Evolutionary conservation across 176 grass and related monocot genomes (phyloP), one percentile per base, ranked within the genome.

Genomic region (Bromus sterilis): DNA sequence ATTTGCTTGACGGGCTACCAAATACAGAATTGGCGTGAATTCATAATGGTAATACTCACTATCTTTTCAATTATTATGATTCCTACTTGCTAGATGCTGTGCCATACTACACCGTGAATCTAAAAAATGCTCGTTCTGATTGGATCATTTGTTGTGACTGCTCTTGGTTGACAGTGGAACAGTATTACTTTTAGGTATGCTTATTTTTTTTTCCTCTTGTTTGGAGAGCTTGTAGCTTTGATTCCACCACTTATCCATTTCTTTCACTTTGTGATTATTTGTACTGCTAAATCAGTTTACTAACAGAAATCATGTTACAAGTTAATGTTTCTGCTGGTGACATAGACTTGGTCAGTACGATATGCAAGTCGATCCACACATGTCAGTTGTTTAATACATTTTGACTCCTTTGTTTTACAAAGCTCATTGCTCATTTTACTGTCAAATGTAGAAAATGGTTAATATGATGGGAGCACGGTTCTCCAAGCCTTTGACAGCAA

Each of bases 1-100:
- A 94, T 97, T 84, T 94, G 83, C 82, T 77, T 97, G 74, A 94
- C 94, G 41, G 94, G 94, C 41, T 97, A 97, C 85, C 89, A 94
- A 71, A 97, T 7, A 10, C 37, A 87, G 70, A 80, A 87, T 71
- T 51, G 75, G 49, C 89, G 94, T 8, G 86, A 92, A 11, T 83
- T 87, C 63, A 94, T 97, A 70, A 94, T 94, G 94, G 94, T 97
- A 92, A 60, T 29, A 39, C 7, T 39, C 37, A 16, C 36, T 63
- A 28, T 0, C 24, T 9, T 55, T 56, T 80, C 20, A 65, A 23
- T 51, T 20, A 3, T 61, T 9, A 71, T 69, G 66, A 23, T 21
- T 49, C 20, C 21, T 4, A 83, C 11, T 34, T 15, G 29, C 18
- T 40, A 21, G 73, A 42, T 48, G 51, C 29, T 39, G 0, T 15